Evolutionary conservation across 2,329 filamentous ascomycete species (phyloP), one percentile per base, ranked within the genome.

Genomic region (Apiospora aurea): DNA sequence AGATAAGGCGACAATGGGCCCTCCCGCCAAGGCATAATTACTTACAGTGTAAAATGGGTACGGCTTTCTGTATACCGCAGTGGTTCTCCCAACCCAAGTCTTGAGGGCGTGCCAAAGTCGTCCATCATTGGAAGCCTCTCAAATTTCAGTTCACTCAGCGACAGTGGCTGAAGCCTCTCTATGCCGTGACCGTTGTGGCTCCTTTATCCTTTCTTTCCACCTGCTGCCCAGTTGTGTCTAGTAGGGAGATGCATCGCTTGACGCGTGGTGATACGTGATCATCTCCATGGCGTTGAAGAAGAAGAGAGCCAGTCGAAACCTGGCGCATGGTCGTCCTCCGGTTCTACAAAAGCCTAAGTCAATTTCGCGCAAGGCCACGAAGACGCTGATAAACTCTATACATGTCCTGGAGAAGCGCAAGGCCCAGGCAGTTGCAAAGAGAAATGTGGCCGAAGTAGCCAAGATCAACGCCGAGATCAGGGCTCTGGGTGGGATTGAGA

Each of bases 331-430:
- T 18, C 86, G 90, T n/a, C 88, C 89, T 3, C 90, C 90, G 13
- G 86, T 85, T 1, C 80, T 84, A 46, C 87, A 86, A 74, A 83
- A 85, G 26, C 82, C 83, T 11, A 86, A 85, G 74, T 88, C 90
- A 7, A 90, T 93, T 76, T 90, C 91, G 4, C 87, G 90, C 73
- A 92, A 90, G 79, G 87, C 90, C 38, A 92, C 90, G 64, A 87
- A 90, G 76, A 83, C 85, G 43, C 83, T 93, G 74, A 93, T 93
- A 81, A 91, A 91, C 79, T 85, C 85, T 57, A 89, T 91, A 74
- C 91, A 93, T 78, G 87, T 90, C 61, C 81, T 93, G 43, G 88
- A 92, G 77, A 93, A 93, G 80, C 85, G 86, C 74, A 86, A 87
- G 70, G 85, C 84, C 4, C 89, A 90, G 76, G 91, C 91, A 16